Base-by-base conservation (phyloP, 2,329 filamentous ascomycete genomes). In the Chaetomium globosum region DNA sequence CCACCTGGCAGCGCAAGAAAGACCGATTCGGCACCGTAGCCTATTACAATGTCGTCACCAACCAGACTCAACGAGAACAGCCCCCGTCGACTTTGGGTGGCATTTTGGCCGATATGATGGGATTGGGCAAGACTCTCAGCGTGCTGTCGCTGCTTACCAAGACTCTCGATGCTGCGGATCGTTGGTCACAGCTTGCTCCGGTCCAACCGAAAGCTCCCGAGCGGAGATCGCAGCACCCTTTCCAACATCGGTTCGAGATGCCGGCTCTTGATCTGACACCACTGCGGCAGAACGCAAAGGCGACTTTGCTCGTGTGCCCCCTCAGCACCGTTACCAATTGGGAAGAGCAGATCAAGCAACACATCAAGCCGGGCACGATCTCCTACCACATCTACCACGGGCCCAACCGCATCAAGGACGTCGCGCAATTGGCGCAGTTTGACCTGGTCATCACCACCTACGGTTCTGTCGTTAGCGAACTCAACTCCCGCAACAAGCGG, bases 391-490 rank as follows among this genome's bases (percentile, higher is more conserved):
- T 95, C 62, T 98, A 97, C 70, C 95, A 99, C 75, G 95, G 95
- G 2, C 81, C 87, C 0, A 89, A 87, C 70, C 87, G 95, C 7
- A 88, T 86, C 68, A 90, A 88, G 67, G 87, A 93, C 68, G 77
- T 87, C 0, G 80, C 83, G 7, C 84, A 87, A 70, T 84, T 99
- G 19, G 84, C 89, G 0, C 79, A 87, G 39, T 92, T 88, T 71
- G 93, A 98, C 73, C 78, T 98, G 8, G 87, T 99, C 49, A 89
- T 99, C 64, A 97, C 95, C 0, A 97, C 95, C 0, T 99, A 98
- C 74, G 90, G 91, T 48, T 96, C 92, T 0, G 87, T 96, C 26
- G 88, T 91, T 0, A 91, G 90, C 66, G 94, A 98, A 74, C 84
- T 92, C 19, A 85, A 83, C 53, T 81, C 85, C 28, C 86, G 89